These are phyloP conservation scores for Murraya koenigii DNA, from an alignment of 345 rosid genomes.

Conservation along the genomic window DNA sequence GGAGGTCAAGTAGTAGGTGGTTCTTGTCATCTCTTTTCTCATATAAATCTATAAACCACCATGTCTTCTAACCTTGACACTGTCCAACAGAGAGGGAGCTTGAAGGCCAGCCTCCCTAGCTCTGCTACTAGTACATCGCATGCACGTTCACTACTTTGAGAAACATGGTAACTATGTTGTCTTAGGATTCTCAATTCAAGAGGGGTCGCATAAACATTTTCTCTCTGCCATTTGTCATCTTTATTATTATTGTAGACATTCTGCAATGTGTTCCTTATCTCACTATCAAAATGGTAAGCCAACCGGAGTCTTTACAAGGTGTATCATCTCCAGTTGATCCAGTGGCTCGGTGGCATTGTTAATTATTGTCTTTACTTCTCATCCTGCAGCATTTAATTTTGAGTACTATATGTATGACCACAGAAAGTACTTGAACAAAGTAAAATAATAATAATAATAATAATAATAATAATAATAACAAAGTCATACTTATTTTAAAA, in stretches of 20 bases:
- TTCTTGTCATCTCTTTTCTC: constrained; percentile 3
- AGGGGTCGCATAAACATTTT: neutral
- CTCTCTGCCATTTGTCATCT: neutral
- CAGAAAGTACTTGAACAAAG: no score
- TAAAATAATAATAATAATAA: no score
- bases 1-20: constrained; percentile 13
- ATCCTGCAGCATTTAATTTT: no score
- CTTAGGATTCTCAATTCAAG: no score
- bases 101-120: constrained; percentile 14
- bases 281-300: constrained; percentile 8
- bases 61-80: no score
- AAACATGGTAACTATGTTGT: neutral
- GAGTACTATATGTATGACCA: no score
- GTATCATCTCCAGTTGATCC: constrained; percentile 6
- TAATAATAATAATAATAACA: no score
- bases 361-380: neutral
- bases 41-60: constrained; percentile 21
- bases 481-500: no score
- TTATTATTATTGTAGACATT: neutral
- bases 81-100: no score
- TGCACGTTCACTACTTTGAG: neutral
- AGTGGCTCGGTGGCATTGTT: neutral
- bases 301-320: constrained; percentile 12
- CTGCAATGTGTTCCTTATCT: neutral
- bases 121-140: neutral